Conservation (phyloP, 805 yeast species). For the Candida silvatica region DNA sequence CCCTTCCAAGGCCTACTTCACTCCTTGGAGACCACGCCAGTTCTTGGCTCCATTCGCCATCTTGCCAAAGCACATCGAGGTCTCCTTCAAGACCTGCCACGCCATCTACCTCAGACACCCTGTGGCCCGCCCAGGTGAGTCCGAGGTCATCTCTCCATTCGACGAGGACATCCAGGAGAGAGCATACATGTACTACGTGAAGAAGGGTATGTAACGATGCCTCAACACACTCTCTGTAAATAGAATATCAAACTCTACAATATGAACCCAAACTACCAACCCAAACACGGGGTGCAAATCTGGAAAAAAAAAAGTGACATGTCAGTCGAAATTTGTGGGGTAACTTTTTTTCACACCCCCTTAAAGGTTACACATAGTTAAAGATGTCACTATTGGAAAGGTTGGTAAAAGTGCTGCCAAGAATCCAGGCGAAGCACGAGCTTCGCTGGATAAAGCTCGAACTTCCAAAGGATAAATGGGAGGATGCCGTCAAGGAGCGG, state of each 20-base stretch:
- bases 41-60: slow-evolving; percentile 90
- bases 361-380: not conserved
- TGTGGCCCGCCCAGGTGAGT: slow-evolving; percentile 92
- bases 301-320: slow-evolving; percentile 1
- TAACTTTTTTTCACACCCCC: too few species aligned
- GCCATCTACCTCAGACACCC: slow-evolving; percentile 97
- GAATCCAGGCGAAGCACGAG: slow-evolving; percentile 41
- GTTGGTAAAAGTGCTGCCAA: slow-evolving; percentile 9
- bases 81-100: slow-evolving; percentile 87
- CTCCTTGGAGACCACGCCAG: slow-evolving; percentile 96
- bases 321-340: too few species aligned
- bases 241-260: not conserved
- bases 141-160: slow-evolving; percentile 92
- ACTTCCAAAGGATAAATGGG: slow-evolving; percentile 39
- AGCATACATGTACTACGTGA: slow-evolving; percentile 88
- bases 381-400: slow-evolving; percentile 5
- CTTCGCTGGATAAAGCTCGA: slow-evolving; percentile 57
- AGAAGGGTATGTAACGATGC: slow-evolving; percentile 47
- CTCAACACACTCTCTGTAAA: too few species aligned
- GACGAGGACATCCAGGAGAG: slow-evolving; percentile 77
- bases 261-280: too few species aligned
- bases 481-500: slow-evolving; percentile 45
- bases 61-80: slow-evolving; percentile 85
- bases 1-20: slow-evolving; percentile 74
- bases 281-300: not conserved